phyloP scores from a whole-genome alignment of 495 filamentous ascomycete genomes.

The Apodospora peruviana region DNA sequence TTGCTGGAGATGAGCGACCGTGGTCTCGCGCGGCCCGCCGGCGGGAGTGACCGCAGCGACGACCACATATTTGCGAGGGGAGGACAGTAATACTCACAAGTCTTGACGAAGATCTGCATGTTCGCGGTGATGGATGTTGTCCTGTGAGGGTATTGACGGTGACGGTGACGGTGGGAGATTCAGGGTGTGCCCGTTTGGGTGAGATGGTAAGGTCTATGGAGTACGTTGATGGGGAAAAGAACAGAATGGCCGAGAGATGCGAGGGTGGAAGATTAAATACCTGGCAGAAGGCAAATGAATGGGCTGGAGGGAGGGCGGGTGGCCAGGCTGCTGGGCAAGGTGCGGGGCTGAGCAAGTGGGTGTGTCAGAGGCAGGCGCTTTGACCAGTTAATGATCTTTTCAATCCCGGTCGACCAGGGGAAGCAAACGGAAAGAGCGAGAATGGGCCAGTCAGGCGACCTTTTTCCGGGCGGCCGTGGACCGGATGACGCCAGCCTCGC shows the following conservation, averaged over 20 bases:
- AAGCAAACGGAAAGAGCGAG: conserved; percentile 25
- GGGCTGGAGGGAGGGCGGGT: conserved; percentile 33
- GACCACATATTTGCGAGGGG: conserved; percentile 5
- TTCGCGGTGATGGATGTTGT: conserved; percentile 15
- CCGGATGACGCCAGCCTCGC: conserved; percentile 3
- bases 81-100: conserved; percentile 57
- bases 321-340: conserved; percentile 32
- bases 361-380: conserved; percentile 32
- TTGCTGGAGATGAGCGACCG: not conserved
- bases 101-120: conserved; percentile 99
- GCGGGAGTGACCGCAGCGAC: too few relatives aligned
- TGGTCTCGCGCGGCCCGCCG: too few relatives aligned
- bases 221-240: conserved; percentile 4
- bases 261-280: conserved; percentile 20
- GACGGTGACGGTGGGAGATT: not conserved
- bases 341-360: conserved; percentile 21
- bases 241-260: conserved; percentile 4
- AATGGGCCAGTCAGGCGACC: conserved; percentile 19
- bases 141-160: not conserved
- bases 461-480: not conserved
- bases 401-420: conserved; percentile 11
- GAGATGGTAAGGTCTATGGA: not conserved
- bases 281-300: not conserved
- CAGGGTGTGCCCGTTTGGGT: not conserved
- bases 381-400: conserved; percentile 20